These are phyloP conservation scores for Discostella pseudostelligera DNA, from an alignment of 108 stramenopile species.

Conservation along the genomic window DNA sequence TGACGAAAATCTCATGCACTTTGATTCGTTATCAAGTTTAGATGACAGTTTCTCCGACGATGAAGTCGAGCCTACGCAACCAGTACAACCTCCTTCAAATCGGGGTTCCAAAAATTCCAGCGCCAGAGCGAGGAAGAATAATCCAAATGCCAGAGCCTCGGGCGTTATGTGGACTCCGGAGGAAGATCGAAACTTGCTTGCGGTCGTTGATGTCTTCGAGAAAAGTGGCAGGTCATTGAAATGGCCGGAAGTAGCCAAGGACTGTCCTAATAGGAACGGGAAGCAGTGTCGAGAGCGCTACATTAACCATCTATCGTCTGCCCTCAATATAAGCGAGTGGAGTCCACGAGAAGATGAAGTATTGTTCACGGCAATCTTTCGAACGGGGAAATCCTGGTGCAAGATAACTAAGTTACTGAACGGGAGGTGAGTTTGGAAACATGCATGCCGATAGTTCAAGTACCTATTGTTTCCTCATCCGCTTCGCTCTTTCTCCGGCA, in stretches of 20 bases:
- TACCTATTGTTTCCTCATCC: background rate
- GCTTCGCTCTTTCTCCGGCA: background rate
- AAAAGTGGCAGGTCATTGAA: constrained; percentile 5
- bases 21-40: background rate
- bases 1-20: background rate
- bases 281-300: constrained; percentile 44
- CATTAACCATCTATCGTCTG: constrained; percentile 27
- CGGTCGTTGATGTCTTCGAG: constrained; percentile 10
- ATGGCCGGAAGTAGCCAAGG: constrained; percentile 30
- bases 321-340: constrained; percentile 24
- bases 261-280: constrained; percentile 10
- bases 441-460: background rate
- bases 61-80: too few relatives aligned
- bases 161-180: constrained; percentile 12
- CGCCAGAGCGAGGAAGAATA: background rate
- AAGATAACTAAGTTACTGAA: constrained; percentile 58
- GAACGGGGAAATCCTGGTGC: constrained; percentile 58
- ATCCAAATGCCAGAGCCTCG: background rate
- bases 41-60: background rate
- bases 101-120: too few relatives aligned
- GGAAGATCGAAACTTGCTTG: constrained; percentile 18
- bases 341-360: constrained; percentile 42
- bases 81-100: too few relatives aligned
- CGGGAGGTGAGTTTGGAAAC: constrained; percentile 21
- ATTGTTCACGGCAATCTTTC: constrained; percentile 45